Evolutionary conservation across 768 basidiomycete species (phyloP).

Genomic region (Amanita rubescens): DNA sequence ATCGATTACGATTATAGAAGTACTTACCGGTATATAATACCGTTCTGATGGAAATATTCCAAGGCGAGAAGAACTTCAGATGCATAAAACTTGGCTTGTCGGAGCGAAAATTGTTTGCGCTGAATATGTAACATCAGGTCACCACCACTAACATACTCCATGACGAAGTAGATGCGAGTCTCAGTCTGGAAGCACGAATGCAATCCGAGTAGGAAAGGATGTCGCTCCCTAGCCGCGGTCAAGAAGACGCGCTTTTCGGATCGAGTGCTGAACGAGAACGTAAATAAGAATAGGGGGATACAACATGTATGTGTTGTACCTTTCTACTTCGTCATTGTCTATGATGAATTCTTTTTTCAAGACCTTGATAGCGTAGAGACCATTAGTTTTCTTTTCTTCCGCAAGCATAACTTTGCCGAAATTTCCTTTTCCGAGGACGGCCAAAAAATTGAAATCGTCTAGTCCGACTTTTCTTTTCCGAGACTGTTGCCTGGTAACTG

Average conservation of each 20-base stretch:
- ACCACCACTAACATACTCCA: conserved; percentile 99
- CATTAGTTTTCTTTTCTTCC: conserved; percentile 90
- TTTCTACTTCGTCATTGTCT: conserved; percentile 99
- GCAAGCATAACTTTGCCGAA: conserved; percentile 99
- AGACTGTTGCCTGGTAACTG: conserved; percentile 32
- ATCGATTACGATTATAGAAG: not conserved
- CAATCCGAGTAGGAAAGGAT: conserved; percentile 93
- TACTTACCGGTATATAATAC: conserved; percentile 94
- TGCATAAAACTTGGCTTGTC: conserved; percentile 98
- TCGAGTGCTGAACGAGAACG: conserved; percentile 61
- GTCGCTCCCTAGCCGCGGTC: conserved; percentile 92
- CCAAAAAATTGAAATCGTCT: conserved; percentile 98
- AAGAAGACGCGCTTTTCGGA: conserved; percentile 99
- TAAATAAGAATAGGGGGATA: conserved; percentile 5
- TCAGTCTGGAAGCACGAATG: conserved; percentile 99
- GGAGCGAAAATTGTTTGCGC: conserved; percentile 95
- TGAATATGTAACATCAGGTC: conserved; percentile 99
- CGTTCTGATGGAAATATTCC: conserved; percentile 97
- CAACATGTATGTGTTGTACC: conserved; percentile 42
- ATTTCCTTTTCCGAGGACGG: conserved; percentile 97
- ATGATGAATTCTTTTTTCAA: conserved; percentile 99
- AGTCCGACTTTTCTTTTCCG: conserved; percentile 86
- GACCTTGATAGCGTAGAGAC: conserved; percentile 98
- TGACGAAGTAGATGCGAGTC: conserved; percentile 98
- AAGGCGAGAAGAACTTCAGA: conserved; percentile 92